A percentile compares a stretch with the other conserved stretches of the same genome.
These are phyloP conservation scores for Solanum dulcamara DNA, from an alignment of 257 asterid species.

Conservation along the genomic window DNA sequence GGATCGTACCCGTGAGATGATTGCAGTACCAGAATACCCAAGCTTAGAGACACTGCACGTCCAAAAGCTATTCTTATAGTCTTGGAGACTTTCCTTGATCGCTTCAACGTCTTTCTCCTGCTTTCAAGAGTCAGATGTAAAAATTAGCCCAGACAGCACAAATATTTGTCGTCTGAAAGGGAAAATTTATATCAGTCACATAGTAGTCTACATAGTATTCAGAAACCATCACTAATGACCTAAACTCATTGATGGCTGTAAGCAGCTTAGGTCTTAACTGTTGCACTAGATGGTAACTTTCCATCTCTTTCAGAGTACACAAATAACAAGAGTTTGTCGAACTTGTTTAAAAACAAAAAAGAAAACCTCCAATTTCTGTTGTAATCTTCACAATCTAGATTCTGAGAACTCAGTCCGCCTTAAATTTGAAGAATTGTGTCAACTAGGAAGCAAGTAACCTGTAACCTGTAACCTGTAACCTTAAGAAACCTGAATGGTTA, in stretches of 20 bases:
- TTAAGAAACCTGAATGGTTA: not conserved
- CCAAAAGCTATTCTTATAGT: slow-evolving; percentile 82
- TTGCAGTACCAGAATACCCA: slow-evolving; percentile 94
- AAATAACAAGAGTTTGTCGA: not conserved
- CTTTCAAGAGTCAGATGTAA: slow-evolving; percentile 12
- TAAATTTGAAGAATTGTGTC: not conserved
- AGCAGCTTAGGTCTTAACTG: not conserved
- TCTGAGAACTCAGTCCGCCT: not conserved
- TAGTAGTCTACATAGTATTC: not conserved
- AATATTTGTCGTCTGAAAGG: not conserved
- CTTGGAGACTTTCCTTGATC: slow-evolving; percentile 57
- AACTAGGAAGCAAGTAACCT: not conserved
- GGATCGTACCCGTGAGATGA: slow-evolving; percentile 69
- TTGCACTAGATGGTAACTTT: not conserved
- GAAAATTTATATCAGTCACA: not conserved
- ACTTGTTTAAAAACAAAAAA: not conserved
- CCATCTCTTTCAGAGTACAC: not conserved
- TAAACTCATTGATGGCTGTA: not conserved
- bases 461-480: too few relatives aligned
- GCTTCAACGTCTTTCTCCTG: slow-evolving; percentile 89
- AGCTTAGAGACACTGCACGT: slow-evolving; percentile 80
- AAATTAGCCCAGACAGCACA: not conserved
- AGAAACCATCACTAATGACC: not conserved
- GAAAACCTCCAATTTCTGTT: not conserved
- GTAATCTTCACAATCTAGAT: not conserved